These are phyloP conservation scores for Cladophialophora exuberans DNA, from an alignment of 2,329 filamentous ascomycete genomes.

Conservation along the genomic window DNA sequence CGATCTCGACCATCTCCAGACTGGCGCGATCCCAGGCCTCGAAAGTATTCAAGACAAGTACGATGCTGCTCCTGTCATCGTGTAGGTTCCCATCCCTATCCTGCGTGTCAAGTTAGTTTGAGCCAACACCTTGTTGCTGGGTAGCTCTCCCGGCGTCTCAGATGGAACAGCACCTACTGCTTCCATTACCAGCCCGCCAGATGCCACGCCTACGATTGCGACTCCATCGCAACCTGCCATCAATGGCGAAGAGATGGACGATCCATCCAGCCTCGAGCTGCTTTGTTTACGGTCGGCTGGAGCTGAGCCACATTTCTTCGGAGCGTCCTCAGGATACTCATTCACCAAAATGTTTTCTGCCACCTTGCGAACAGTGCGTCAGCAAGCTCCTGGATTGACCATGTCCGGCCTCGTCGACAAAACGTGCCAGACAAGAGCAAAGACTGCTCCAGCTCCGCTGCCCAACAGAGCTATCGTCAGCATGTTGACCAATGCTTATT, in stretches of 20 bases:
- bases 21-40: neutral
- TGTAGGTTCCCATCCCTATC: no score
- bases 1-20: neutral
- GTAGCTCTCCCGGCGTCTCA: no score
- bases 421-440: neutral
- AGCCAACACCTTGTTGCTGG: no score
- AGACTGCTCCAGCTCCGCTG: neutral
- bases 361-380: slow-evolving; percentile 9
- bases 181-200: no score
- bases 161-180: no score
- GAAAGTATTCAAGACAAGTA: no score
- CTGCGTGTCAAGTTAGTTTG: no score
- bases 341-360: neutral
- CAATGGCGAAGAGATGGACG: neutral
- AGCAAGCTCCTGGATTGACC: slow-evolving; percentile 11
- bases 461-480: slow-evolving; percentile 7
- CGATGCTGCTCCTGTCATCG: no score
- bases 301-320: slow-evolving; percentile 20
- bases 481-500: slow-evolving; percentile 37
- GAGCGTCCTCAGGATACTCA: slow-evolving; percentile 2
- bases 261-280: slow-evolving; percentile 14
- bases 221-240: neutral
- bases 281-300: slow-evolving; percentile 15
- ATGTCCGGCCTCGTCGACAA: slow-evolving; percentile 8
- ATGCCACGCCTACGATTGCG: neutral